Evolutionary conservation across 306 rosid species (phyloP), one percentile per base, ranked within the genome.

Genomic region (Trichosanthes cucumerina): DNA sequence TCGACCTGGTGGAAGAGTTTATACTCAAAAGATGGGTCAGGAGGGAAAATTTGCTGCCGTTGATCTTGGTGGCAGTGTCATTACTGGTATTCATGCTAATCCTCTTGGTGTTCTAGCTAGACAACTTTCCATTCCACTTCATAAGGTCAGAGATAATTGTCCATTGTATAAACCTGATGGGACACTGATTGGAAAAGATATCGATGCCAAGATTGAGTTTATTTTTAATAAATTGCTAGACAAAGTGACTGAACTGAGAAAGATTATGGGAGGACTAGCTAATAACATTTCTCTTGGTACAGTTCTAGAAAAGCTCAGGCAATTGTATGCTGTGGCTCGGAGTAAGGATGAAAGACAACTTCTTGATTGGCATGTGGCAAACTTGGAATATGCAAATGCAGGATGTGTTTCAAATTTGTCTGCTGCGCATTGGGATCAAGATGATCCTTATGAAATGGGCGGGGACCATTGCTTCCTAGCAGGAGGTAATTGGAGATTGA

Each of bases 391-490:
- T 47, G 96, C 99, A 75, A 95, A 95, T 86, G 99, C 99, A 18
- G 99, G 99, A 80, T 92, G 99, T 85, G 93, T 95, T 80, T 89
- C 97, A 6, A 85, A 95, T 71, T 90, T 95, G 77, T 95, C 99
- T 13, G 97, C 99, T 34, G 90, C 90, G 39, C 83, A 92, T 74
- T 95, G 97, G 99, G 97, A 92, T 84, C 97, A 95, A 82, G 97
- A 95, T 50, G 99, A 95, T 88, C 99, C 99, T 57, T 95, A 80
- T 50, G 99, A 95, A 84, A 95, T 95, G 97, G 92, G 93, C 50
- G 99, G 99, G 62, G 99, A 92, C 85, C 99, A 92, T 75, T 95
- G 97, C 86, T 95, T 95, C 79, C 96, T 92, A 39, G 92, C 99
- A 39, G 99, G 99, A 46, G 97, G 99, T 49, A 95, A 91, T 84